Base-by-base conservation (phyloP, 441 rosid genomes). In the Daphne laureola region DNA sequence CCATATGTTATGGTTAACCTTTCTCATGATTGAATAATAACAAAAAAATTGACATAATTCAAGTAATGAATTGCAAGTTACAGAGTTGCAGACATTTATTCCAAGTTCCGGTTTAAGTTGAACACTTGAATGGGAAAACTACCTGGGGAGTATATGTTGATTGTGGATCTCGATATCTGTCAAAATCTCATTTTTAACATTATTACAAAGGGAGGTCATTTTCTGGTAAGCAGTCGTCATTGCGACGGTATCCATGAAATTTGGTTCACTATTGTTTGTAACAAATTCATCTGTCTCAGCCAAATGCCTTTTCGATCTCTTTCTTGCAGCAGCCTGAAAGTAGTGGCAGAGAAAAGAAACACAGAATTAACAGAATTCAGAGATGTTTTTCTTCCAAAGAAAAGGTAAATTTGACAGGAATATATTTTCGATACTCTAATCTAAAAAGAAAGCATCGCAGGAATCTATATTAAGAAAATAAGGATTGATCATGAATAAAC, bases 81-180 rank as follows among this genome's bases (percentile, higher is more conserved):
- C 38, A 31, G 8, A 31, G 38, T 31, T 31, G 11, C 8, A 5
- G 11, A 31, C 38, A 31, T 31, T 7, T 21, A 21, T 21, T 21
- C 25, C n/a, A 53, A 47, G 48, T 51, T 47, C 50, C 40, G 13
- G 43, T 31, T 25, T 26, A 51, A 26, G 14, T 43, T 17, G 51
- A 48, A 58, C 17, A 56, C 25, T 3, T 21, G 1, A 12, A 23
- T 41, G 40, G 55, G 53, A 51, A 31, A 40, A 17, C 11, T 69
- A 85, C 98, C 98, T 93, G 61, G 98, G 98, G 62, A 93, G 91
- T 59, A 85, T 76, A 59, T 89, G 75, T 76, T 78, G 88, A 70
- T 80, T 83, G 73, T 93, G 98, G 59, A 93, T 84, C 82, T 93
- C 97, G 59, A 93, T 87, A 62, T 93, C 98, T 17, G 93, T 85